Evolutionary conservation across 495 filamentous ascomycete species (phyloP), one percentile per base, ranked within the genome.

Genomic region (Penicillium simplicissimum): DNA sequence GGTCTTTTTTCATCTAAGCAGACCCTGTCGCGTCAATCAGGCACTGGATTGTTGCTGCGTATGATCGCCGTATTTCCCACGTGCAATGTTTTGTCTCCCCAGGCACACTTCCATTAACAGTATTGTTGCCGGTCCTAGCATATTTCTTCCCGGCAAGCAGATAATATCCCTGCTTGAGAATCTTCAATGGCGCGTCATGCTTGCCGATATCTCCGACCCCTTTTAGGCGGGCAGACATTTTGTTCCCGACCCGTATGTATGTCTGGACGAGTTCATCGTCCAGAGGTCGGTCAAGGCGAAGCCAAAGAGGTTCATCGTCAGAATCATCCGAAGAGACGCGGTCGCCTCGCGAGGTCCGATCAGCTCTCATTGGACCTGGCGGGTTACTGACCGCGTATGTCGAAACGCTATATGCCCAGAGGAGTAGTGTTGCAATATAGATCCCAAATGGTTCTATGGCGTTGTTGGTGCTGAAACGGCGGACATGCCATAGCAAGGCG

Each of bases 251-350:
- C 28, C 35, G 53, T 13, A 55, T 55, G 21, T 55, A 55, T n/a
- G 17, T 55, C 35, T 55, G 53, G 8, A 55, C 53, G 5, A 55
- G 53, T 8, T 55, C 53, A 40, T 55, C 53, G 53, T 55, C 53
- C n/a, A 55, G 14, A 31, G 53, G 53, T n/a, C 53, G 53, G 23
- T 55, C 53, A n/a, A 55, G 35, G n/a, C 17, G 17, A 55, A 55
- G 15, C 35, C 14, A 55, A 28, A 21, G 17, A 19, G 53, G 33
- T 19, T 55, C 53, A 21, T 10, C 21, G n/a, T 55, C 53, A 21
- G 53, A 55, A 8, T 55, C 13, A n/a, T 52, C 47, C 10, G 23
- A 23, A 31, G 9, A 21, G 9, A 49, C 21, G 31, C 15, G 9
- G 4, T 49, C 47, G 9, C 1, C 21, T 49, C 14, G 47, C 14